These are phyloP conservation scores for Salix dunnii DNA, from an alignment of 345 rosid genomes.

Conservation along the genomic window DNA sequence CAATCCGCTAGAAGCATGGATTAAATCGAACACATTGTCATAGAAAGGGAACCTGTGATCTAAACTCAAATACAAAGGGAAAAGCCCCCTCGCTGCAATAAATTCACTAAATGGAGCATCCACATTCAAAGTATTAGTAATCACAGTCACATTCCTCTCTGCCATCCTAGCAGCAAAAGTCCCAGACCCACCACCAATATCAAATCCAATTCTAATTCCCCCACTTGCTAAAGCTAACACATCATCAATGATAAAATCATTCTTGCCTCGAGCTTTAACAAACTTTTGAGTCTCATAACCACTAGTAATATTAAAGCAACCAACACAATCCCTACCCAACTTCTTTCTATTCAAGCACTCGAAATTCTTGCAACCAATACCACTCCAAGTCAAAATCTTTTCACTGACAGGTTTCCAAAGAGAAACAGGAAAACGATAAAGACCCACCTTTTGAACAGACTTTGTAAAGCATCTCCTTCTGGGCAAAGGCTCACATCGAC, in stretches of 20 bases:
- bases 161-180: conserved; percentile 93
- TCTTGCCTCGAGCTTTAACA: conserved; percentile 68
- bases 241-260: conserved; percentile 74
- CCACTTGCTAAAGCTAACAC: conserved; percentile 69
- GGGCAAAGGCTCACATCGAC: conserved; percentile 90
- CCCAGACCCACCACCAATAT: conserved; percentile 86
- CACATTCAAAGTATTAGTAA: conserved; percentile 59
- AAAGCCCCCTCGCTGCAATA: conserved; percentile 80
- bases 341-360: conserved; percentile 79
- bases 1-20: conserved; percentile 64
- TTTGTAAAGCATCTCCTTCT: conserved; percentile 80
- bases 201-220: conserved; percentile 74
- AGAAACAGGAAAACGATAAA: conserved; percentile 51
- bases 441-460: conserved; percentile 59
- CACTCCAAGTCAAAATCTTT: conserved; percentile 85
- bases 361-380: conserved; percentile 76
- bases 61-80: conserved; percentile 78
- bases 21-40: conserved; percentile 79
- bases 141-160: conserved; percentile 76
- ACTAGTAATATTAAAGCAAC: conserved; percentile 65
- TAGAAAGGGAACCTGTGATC: conserved; percentile 89
- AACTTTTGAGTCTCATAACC: conserved; percentile 57
- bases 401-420: conserved; percentile 77
- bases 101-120: conserved; percentile 85
- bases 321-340: conserved; percentile 67